A percentile compares a stretch with the other conserved stretches of the same genome.
Conservation (phyloP, 164 flowering plant genomes). For the Litsea cubeba region DNA sequence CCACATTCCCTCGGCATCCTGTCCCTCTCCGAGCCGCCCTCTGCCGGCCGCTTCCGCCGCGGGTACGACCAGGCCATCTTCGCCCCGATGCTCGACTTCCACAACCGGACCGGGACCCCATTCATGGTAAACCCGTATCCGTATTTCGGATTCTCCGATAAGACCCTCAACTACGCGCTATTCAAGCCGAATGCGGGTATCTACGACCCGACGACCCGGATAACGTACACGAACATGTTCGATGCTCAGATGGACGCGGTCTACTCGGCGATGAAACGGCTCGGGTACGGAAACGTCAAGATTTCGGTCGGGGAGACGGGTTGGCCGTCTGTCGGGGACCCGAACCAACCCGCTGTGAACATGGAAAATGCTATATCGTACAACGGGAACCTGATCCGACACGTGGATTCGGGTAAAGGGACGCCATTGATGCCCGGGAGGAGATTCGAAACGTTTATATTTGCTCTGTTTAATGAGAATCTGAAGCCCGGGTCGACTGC, state of each 20-base stretch:
- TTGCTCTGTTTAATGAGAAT: conserved; percentile 79
- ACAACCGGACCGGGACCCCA: conserved; percentile 51
- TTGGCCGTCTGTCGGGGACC: conserved; percentile 80
- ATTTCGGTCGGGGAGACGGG: conserved; percentile 85
- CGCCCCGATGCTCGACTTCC: conserved; percentile 61
- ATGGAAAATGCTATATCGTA: conserved; percentile 42
- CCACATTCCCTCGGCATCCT: conserved; percentile 79
- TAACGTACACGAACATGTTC: conserved; percentile 65
- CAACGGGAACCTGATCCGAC: conserved; percentile 44
- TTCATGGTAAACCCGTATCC: conserved; percentile 92
- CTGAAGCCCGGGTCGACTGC: conserved; percentile 58
- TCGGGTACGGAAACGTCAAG: conserved; percentile 79
- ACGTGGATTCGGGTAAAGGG: conserved; percentile 55
- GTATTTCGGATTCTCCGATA: conserved; percentile 49
- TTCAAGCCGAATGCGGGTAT: conserved; percentile 58
- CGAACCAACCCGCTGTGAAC: conserved; percentile 38
- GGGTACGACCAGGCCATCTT: conserved; percentile 50
- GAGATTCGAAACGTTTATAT: conserved; percentile 58
- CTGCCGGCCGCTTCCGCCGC: conserved; percentile 53
- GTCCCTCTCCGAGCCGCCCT: conserved; percentile 50
- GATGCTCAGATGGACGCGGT: conserved; percentile 73
- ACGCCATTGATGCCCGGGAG: conserved; percentile 56
- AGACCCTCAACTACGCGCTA: conserved; percentile 40
- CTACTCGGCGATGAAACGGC: conserved; percentile 44
- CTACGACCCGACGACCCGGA: conserved; percentile 37